Conservation (phyloP, 2,329 filamentous ascomycete species). For the Myrmaecium sp. region DNA sequence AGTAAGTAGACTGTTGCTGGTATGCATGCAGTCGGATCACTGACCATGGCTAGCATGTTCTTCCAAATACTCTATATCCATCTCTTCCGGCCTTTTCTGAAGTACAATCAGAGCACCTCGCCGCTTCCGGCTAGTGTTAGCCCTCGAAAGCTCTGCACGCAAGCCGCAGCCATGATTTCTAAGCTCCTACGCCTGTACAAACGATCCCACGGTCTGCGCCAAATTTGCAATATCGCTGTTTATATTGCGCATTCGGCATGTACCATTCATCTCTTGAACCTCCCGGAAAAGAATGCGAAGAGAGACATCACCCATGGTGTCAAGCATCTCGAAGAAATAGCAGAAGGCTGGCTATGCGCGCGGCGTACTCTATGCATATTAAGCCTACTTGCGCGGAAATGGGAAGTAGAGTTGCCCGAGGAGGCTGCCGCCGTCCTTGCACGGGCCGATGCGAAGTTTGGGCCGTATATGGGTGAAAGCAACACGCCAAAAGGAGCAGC, state of each 20-base stretch:
- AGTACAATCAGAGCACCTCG: constrained; percentile 66
- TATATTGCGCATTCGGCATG: constrained; percentile 92
- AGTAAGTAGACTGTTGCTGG: constrained; percentile 44
- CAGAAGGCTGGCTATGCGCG: constrained; percentile 84
- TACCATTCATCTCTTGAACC: constrained; percentile 82
- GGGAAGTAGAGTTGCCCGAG: constrained; percentile 72
- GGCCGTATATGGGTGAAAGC: constrained; percentile 32
- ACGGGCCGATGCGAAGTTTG: constrained; percentile 65
- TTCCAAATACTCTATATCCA: constrained; percentile 92
- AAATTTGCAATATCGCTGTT: constrained; percentile 92
- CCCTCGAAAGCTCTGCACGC: constrained; percentile 76
- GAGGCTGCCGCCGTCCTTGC: constrained; percentile 64
- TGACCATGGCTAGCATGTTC: constrained; percentile 58
- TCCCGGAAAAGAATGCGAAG: constrained; percentile 80
- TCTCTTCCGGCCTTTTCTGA: constrained; percentile 85
- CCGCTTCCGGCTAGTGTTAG: constrained; percentile 78
- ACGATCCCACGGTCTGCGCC: constrained; percentile 72
- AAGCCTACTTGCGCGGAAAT: constrained; percentile 70
- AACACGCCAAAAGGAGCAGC: constrained; percentile 2
- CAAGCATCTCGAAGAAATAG: constrained; percentile 87
- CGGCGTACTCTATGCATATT: constrained; percentile 72
- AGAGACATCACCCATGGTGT: constrained; percentile 82
- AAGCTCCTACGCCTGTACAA: constrained; percentile 93
- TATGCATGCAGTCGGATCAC: constrained; percentile 1
- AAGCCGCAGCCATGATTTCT: constrained; percentile 76